Evolutionary conservation across 2,329 filamentous ascomycete genomes (phyloP), one percentile per base, ranked within the genome.

Genomic region (Scedosporium minutisporum): DNA sequence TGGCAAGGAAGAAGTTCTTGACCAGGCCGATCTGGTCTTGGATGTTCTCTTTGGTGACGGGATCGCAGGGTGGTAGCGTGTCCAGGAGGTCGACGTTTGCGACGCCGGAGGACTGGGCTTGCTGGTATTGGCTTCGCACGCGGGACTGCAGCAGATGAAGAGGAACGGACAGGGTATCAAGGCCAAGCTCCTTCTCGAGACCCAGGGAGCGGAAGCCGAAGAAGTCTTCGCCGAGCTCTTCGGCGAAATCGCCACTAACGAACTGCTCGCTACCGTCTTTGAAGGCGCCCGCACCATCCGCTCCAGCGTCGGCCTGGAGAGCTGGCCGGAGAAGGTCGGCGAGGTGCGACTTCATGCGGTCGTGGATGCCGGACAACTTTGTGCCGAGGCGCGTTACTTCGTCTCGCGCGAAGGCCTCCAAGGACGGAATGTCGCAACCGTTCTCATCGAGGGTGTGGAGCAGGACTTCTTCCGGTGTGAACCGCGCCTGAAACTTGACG

Each of bases 181-280:
- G 82, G 18, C 93, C 93, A 71, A 97, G 89, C 72, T 99, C 95
- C 68, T 87, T 88, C 70, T 96, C 92, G 63, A 99, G 82, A 53
- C 95, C 95, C 57, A 99, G 84, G 64, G 96, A 93, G 72, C 92
- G 93, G 83, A 99, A 97, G 29, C 95, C 95, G 71, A 99, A 99
- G 83, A 97, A 99, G 76, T 99, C 95, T 78, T 99, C 95, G 65
- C 93, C 93, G 12, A 99, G 89, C 68, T 99, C 95, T 72, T 97
- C 95, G 0, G 95, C 95, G 73, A 99, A 99, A 74, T 99, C 95
- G 65, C 95, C 95, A 57, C 90, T 91, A 58, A 97, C 87, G 68
- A 97, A 99, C 72, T 97, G 95, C 66, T 99, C 95, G 74, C 92
- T 96, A 66, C 93, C 93, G 69, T 99, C 95, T 65, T 96, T 91